Base-by-base conservation (phyloP, 2,329 filamentous ascomycete species). In the Fusarium nanum region DNA sequence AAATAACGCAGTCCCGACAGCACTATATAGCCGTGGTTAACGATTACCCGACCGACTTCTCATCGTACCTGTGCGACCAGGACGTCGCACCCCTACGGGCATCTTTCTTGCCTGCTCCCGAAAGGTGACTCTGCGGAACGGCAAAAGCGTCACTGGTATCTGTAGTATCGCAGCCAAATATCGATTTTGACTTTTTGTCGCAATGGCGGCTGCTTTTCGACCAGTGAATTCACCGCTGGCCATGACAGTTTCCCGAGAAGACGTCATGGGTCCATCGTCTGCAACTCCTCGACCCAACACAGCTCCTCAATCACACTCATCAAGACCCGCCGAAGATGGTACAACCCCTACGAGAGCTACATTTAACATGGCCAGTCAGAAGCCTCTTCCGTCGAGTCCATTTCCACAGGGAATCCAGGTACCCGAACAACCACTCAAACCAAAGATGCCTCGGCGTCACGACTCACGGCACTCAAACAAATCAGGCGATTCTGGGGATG, bases 401-500 rank as follows among this genome's bases (percentile, higher is more conserved):
- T 89, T 85, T 66, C 85, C 83, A 20, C 83, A 84, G 67, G 83
- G 81, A 42, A 81, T 85, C 6, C 83, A 83, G 73, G 80, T 84
- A 25, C 83, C 82, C 67, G 83, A 84, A 28, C 71, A 75, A 37
- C 25, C 70, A n/a, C 76, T 83, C 72, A 78, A 85, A 75, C 75
- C 85, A 70, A 81, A 79, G 80, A 75, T 71, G 34, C 73, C 75
- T 6, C 69, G 64, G 25, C 73, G 75, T 64, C 87, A 86, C 57
- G 84, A 87, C 67, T 91, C 91, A 22, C 86, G 91, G 67, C 83
- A 84, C 57, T 88, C 91, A 12, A 83, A 83, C 66, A 87, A 87
- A 67, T 89, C 89, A n/a, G 80, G 74, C 57, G 86, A 87, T 40
- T 89, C 89, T 5, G 86, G 89, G 64, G 93, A 97, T 73, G 85